Evolutionary conservation across 2,329 filamentous ascomycete genomes (phyloP).

Genomic region (Trichoderma simmonsii): DNA sequence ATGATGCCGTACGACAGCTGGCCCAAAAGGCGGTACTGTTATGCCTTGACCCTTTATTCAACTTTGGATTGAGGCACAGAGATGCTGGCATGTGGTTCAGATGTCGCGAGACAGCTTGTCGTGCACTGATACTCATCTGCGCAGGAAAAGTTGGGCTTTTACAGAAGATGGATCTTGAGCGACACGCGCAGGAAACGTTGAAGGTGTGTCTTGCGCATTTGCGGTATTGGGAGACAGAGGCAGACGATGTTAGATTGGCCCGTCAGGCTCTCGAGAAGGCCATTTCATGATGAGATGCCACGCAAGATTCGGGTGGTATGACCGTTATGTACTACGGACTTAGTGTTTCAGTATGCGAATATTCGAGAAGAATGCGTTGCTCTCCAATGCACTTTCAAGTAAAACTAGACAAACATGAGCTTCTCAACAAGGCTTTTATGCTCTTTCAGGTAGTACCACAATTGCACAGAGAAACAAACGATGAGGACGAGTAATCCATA

Average conservation of each 20-base stretch:
- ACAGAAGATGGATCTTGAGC: background rate
- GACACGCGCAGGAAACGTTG: background rate
- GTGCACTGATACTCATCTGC: background rate
- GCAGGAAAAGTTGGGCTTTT: background rate
- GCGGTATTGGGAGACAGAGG: background rate
- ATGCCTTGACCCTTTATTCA: background rate
- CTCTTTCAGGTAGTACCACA: no score
- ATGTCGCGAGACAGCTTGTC: background rate
- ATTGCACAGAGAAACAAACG: no score
- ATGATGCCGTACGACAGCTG: background rate
- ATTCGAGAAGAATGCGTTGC: no score
- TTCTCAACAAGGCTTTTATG: no score
- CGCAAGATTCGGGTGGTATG: background rate
- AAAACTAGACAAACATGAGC: no score
- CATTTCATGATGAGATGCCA: background rate
- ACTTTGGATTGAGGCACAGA: background rate
- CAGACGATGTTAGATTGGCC: background rate
- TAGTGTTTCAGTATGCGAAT: no score
- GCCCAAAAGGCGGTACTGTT: background rate
- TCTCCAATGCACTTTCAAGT: no score
- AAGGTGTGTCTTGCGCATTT: background rate
- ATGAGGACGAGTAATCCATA: no score
- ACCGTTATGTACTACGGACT: no score
- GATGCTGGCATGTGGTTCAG: background rate
- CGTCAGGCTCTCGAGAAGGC: background rate